These are phyloP conservation scores for Penicillium sp. DNA, from an alignment of 2,329 filamentous ascomycete species.

Conservation along the genomic window DNA sequence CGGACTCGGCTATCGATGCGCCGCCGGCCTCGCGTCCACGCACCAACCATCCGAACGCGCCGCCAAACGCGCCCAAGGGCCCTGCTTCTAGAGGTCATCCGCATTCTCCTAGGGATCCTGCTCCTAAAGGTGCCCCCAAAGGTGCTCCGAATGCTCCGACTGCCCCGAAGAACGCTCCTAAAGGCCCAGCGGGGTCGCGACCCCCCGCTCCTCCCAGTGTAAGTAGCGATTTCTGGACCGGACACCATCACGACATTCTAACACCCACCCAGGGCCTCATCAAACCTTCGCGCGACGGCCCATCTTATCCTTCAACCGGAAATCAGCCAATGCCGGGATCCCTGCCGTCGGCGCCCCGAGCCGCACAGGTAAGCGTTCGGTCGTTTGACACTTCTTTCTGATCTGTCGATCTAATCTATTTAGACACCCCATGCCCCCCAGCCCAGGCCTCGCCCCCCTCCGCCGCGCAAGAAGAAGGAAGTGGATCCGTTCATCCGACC, in stretches of 20 bases:
- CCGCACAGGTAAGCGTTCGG: constrained; percentile 21
- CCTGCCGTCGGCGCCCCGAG: constrained; percentile 13
- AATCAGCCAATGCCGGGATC: constrained; percentile 15
- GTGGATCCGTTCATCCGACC: constrained; percentile 44
- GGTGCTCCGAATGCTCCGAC: background rate
- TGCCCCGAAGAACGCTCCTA: background rate
- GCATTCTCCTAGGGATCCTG: background rate
- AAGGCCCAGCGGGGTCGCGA: constrained; percentile 19
- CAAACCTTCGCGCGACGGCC: constrained; percentile 40
- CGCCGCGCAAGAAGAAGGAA: constrained; percentile 40
- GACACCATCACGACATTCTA: constrained; percentile 22
- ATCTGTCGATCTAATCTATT: constrained; percentile 7
- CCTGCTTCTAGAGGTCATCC: background rate
- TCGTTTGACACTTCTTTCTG: background rate
- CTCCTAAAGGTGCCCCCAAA: background rate
- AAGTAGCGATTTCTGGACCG: constrained; percentile 6
- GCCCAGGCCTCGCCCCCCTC: constrained; percentile 26
- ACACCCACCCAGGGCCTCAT: constrained; percentile 36
- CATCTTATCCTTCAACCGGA: constrained; percentile 28
- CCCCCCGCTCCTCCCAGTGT: constrained; percentile 12
- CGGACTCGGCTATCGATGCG: constrained; percentile 23
- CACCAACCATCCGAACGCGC: constrained; percentile 22
- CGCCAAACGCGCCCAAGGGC: constrained; percentile 27
- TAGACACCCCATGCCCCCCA: constrained; percentile 18
- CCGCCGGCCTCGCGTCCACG: constrained; percentile 29